phyloP scores from a whole-genome alignment of 495 filamentous ascomycete species.

The Eremomyces bilateralis region DNA sequence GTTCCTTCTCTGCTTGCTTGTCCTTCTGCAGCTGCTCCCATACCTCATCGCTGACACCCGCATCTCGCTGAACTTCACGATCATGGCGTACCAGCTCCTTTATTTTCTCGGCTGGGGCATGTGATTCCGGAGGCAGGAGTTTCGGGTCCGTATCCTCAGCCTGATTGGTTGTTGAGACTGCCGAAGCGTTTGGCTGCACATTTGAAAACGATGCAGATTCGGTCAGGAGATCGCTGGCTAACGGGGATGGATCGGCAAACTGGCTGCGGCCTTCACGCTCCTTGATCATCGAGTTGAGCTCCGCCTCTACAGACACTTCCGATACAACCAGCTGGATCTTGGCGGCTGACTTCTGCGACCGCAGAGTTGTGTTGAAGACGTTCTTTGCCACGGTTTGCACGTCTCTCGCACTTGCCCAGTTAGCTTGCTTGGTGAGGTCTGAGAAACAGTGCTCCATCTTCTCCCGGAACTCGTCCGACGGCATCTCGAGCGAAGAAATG shows the following conservation, averaged over 20 bases:
- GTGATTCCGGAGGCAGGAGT: neutral
- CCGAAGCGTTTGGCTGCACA: neutral
- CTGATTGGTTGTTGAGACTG: too few relatives aligned
- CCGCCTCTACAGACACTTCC: slow-evolving; percentile 2
- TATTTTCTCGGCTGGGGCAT: too few relatives aligned
- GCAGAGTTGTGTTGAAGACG: slow-evolving; percentile 26
- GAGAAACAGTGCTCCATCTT: slow-evolving; percentile 20
- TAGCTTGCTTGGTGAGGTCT: slow-evolving; percentile 22
- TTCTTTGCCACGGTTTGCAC: slow-evolving; percentile 32
- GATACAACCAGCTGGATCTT: neutral
- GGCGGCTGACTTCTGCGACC: slow-evolving; percentile 4
- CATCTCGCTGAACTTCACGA: slow-evolving; percentile 3
- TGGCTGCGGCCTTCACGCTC: neutral
- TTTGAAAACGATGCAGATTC: neutral
- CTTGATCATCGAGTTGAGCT: slow-evolving; percentile 1
- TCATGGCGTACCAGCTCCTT: slow-evolving; percentile 1
- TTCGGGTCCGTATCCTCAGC: neutral
- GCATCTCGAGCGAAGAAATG: slow-evolving; percentile 8
- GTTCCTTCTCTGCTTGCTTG: slow-evolving; percentile 1
- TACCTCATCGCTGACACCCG: slow-evolving; percentile 5
- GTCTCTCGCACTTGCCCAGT: slow-evolving; percentile 51
- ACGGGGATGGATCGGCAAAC: neutral
- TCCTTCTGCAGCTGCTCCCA: slow-evolving; percentile 9
- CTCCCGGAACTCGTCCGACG: slow-evolving; percentile 4
- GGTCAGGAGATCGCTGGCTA: neutral